Evolutionary conservation across 1,284 basidiomycete genomes (phyloP).

Genomic region (Paramarasmius palmivorus): DNA sequence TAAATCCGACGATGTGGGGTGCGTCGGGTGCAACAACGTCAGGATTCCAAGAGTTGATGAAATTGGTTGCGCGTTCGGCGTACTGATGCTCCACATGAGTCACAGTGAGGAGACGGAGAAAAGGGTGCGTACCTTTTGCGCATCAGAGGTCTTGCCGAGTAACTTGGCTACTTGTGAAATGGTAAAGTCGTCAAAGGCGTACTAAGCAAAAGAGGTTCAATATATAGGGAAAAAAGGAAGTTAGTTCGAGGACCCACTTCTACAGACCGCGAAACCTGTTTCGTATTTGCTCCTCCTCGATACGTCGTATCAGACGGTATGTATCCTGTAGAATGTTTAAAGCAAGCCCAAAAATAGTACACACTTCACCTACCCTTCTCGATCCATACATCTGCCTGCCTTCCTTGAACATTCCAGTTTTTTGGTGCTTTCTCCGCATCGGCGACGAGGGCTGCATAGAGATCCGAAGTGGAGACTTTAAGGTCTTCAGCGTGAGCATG

Average conservation of each 20-base stretch:
- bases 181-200: constrained; percentile 63
- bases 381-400: constrained; percentile 61
- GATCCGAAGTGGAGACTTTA: constrained; percentile 44
- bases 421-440: constrained; percentile 59
- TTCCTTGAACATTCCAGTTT: constrained; percentile 63
- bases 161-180: constrained; percentile 61
- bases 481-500: constrained; percentile 44
- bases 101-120: not conserved
- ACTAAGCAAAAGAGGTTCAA: constrained; percentile 28
- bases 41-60: constrained; percentile 59
- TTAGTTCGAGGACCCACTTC: constrained; percentile 38
- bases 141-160: constrained; percentile 48
- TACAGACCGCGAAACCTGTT: constrained; percentile 58
- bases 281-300: constrained; percentile 54
- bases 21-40: constrained; percentile 48
- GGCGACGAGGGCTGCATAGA: constrained; percentile 53
- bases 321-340: constrained; percentile 36
- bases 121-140: constrained; percentile 40
- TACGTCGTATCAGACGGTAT: constrained; percentile 53
- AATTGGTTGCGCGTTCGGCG: constrained; percentile 53
- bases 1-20: constrained; percentile 45
- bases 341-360: not conserved
- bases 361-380: constrained; percentile 35
- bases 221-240: no score
- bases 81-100: constrained; percentile 38